A percentile compares a stretch with the other conserved stretches of the same genome.
These are phyloP conservation scores for Inga oerstediana DNA, from an alignment of 306 rosid species.

Conservation along the genomic window DNA sequence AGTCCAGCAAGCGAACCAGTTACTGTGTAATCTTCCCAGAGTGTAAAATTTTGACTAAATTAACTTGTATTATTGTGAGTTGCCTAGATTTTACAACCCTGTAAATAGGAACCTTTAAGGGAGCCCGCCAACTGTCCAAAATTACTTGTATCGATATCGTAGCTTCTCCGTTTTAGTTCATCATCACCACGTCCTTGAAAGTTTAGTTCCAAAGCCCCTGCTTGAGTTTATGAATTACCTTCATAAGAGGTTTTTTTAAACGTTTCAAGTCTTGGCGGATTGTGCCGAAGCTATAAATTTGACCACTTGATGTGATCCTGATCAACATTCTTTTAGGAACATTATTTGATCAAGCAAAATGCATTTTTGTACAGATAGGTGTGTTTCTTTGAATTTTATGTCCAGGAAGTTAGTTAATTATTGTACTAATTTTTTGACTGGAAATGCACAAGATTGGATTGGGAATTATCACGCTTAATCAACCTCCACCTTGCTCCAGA, in stretches of 20 bases:
- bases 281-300: not conserved
- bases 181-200: constrained; percentile 23
- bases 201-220: constrained; percentile 12
- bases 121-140: constrained; percentile 29
- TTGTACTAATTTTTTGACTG: no score
- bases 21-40: constrained; percentile 69
- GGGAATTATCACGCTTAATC: not conserved
- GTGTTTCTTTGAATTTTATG: not conserved
- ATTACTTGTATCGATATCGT: constrained; percentile 30
- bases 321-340: not conserved
- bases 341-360: not conserved
- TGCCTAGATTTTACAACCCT: not conserved
- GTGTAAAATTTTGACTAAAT: constrained; percentile 59
- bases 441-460: not conserved
- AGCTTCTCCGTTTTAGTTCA: constrained; percentile 22
- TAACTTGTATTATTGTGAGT: constrained; percentile 17
- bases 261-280: no score
- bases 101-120: constrained; percentile 15
- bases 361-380: not conserved
- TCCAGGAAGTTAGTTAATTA: not conserved
- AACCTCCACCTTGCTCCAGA: not conserved
- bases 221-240: constrained; percentile 8
- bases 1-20: constrained; percentile 79
- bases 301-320: not conserved
- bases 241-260: not conserved